These are phyloP conservation scores for Cadophora malorum DNA, from an alignment of 2,329 filamentous ascomycete genomes.

Conservation along the genomic window DNA sequence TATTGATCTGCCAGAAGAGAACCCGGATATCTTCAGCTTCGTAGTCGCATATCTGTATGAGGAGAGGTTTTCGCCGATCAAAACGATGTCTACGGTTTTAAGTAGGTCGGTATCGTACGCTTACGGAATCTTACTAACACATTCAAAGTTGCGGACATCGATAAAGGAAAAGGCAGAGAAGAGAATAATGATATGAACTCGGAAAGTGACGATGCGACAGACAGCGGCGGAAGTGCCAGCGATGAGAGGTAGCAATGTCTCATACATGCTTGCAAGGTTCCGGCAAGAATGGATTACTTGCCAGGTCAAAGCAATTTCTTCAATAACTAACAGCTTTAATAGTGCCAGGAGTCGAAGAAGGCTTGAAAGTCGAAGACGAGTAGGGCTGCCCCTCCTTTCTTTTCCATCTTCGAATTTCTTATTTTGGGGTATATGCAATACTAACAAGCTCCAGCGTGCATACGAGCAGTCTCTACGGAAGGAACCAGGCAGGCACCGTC, in stretches of 20 bases:
- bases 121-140: slow-evolving; percentile 10
- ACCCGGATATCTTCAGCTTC: slow-evolving; percentile 58
- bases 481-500: slow-evolving; percentile 53
- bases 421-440: background rate
- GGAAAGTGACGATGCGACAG: slow-evolving; percentile 42
- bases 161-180: slow-evolving; percentile 54
- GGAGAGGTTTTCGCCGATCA: slow-evolving; percentile 54
- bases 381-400: background rate
- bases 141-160: slow-evolving; percentile 35
- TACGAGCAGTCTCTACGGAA: slow-evolving; percentile 52
- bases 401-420: background rate
- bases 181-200: slow-evolving; percentile 41
- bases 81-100: slow-evolving; percentile 50
- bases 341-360: slow-evolving; percentile 41
- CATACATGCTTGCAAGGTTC: slow-evolving; percentile 38
- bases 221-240: slow-evolving; percentile 46
- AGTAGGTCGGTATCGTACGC: slow-evolving; percentile 36
- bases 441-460: slow-evolving; percentile 34
- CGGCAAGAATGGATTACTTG: slow-evolving; percentile 45
- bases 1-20: slow-evolving; percentile 57
- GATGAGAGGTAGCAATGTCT: slow-evolving; percentile 45
- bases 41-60: slow-evolving; percentile 59
- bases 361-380: slow-evolving; percentile 36
- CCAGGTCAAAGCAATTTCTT: background rate
- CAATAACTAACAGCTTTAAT: background rate